Evolutionary conservation across 768 basidiomycete genomes (phyloP), one percentile per base, ranked within the genome.

Genomic region (Pleurotus giganteus): DNA sequence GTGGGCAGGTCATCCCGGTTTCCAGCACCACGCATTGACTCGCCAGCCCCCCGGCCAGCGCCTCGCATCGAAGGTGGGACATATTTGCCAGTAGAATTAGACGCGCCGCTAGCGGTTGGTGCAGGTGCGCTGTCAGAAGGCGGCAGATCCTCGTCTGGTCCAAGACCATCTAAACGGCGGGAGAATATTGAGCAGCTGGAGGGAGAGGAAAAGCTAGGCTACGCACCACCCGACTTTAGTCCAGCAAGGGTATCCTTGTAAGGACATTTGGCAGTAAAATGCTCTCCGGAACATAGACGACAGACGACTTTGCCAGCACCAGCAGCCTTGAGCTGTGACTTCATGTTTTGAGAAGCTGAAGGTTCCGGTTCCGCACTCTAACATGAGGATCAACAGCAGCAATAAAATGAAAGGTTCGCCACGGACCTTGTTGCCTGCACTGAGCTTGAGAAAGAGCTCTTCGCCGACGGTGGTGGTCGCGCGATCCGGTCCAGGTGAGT

Each of bases 251-350:
- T 89, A 63, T 98, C 94, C 73, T 94, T 97, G 81, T 94, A 95
- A 4, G 97, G 97, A 80, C 97, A 98, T 71, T 95, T 94, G 59
- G 94, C 90, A 13, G 97, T 99, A 72, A 95, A 98, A 75, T 98
- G 97, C 60, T 89, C 90, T 51, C 96, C 97, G 67, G 96, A 92
- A 76, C 97, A 98, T 53, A 97, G 75, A 60, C 97, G 82, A 80
- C 97, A 99, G 41, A 80, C 72, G 59, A 99, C 91, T 66, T 94
- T 94, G 66, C 93, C 93, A 19, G 85, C 85, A 57, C 92, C 93
- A 1, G 85, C 82, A 53, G 84, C 84, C 13, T 79, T 80, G 49
- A 89, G 81, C 58, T 83, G 84, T 9, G 68, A 71, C 70, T 92
- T 92, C 60, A 86, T 66, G 41, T 74, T 68, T 55, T 89, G 83